A percentile compares a stretch with the other conserved stretches of the same genome.
Conservation (phyloP, 176 grass and related monocot species). For the Eleusine indica region DNA sequence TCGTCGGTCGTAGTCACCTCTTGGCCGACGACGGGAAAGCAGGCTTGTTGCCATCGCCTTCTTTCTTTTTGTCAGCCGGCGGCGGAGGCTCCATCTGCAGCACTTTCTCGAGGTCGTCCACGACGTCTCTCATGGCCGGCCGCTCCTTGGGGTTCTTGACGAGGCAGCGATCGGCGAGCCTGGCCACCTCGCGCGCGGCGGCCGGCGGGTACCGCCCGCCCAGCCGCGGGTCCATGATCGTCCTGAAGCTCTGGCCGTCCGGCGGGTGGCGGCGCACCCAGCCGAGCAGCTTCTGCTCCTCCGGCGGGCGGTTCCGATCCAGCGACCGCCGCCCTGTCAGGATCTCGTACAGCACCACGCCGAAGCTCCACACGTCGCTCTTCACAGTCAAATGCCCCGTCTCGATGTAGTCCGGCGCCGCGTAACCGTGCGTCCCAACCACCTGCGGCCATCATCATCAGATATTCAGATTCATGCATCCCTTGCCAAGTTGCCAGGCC, state of each 20-base stretch:
- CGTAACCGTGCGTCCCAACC: slow-evolving; percentile 88
- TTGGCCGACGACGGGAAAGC: background rate
- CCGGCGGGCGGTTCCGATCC: slow-evolving; percentile 55
- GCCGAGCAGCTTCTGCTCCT: slow-evolving; percentile 77
- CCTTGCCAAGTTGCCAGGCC: too few species aligned
- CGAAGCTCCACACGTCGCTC: slow-evolving; percentile 94
- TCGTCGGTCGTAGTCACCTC: slow-evolving; percentile 7
- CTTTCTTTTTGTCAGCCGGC: background rate
- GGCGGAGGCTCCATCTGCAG: slow-evolving; percentile 53
- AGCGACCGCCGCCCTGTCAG: slow-evolving; percentile 74
- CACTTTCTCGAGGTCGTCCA: slow-evolving; percentile 53
- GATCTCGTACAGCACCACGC: slow-evolving; percentile 88
- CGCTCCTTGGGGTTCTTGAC: slow-evolving; percentile 74
- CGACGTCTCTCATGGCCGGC: slow-evolving; percentile 65
- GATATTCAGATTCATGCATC: too few species aligned
- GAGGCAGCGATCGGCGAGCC: slow-evolving; percentile 74
- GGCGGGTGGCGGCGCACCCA: slow-evolving; percentile 67
- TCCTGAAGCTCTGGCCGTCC: slow-evolving; percentile 47
- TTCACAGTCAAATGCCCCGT: slow-evolving; percentile 81
- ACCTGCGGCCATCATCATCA: slow-evolving; percentile 40
- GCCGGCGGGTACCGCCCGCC: slow-evolving; percentile 54
- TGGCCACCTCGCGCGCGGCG: slow-evolving; percentile 61
- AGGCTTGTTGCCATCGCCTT: background rate
- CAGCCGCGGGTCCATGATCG: slow-evolving; percentile 81
- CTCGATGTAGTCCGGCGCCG: slow-evolving; percentile 94